These are phyloP conservation scores for Tolypocladium sp. DNA, from an alignment of 2,329 filamentous ascomycete species.

Conservation along the genomic window DNA sequence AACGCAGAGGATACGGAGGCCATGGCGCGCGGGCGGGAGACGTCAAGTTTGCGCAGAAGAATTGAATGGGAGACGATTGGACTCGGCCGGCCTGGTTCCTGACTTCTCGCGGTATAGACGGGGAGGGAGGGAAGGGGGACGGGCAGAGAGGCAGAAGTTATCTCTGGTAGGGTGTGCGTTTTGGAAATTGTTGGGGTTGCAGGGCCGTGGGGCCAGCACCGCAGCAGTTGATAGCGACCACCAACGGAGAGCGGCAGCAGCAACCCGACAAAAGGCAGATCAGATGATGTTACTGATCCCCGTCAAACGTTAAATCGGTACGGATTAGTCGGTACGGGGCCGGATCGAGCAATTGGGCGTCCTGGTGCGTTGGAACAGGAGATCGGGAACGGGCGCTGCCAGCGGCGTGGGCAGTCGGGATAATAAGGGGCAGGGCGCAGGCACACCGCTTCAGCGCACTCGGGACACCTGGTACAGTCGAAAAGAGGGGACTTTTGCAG, in stretches of 20 bases:
- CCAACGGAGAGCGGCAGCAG: neutral
- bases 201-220: constrained; percentile 1
- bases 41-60: neutral
- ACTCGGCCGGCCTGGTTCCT: neutral
- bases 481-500: neutral
- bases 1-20: constrained; percentile 34
- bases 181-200: constrained; percentile 4
- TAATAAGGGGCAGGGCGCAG: neutral
- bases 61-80: neutral
- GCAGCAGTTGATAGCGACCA: neutral
- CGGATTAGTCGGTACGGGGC: no score
- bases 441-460: neutral
- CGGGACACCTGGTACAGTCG: no score
- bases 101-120: neutral
- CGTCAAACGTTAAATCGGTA: neutral
- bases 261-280: neutral
- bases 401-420: neutral
- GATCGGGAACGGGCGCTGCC: neutral
- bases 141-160: neutral
- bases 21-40: constrained; percentile 25
- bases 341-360: neutral
- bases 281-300: neutral
- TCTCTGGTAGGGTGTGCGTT: neutral
- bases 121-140: neutral
- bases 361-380: neutral